phyloP scores from a whole-genome alignment of 495 filamentous ascomycete species.

The Chlorociboria aeruginascens region DNA sequence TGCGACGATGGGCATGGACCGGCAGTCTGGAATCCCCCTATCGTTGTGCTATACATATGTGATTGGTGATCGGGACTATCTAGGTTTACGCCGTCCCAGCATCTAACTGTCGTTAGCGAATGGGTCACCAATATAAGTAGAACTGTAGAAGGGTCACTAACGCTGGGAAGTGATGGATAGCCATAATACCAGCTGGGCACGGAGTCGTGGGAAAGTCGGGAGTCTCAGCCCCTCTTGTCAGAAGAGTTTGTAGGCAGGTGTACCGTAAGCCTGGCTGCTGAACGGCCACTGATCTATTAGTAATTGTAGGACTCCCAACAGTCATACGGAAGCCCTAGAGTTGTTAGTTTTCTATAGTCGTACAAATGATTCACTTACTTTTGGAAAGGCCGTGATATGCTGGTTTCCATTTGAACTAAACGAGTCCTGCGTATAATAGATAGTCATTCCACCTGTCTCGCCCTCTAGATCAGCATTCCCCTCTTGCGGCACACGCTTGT shows the following conservation, averaged over 20 bases:
- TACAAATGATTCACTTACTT: conserved; percentile 17
- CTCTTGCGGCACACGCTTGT: conserved; percentile 40
- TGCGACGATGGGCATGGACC: conserved; percentile 38
- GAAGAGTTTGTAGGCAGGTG: conserved; percentile 35
- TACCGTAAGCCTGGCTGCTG: conserved; percentile 32
- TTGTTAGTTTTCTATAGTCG: conserved; percentile 18
- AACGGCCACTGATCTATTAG: conserved; percentile 22
- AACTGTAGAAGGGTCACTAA: conserved; percentile 4
- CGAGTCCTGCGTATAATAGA: conserved; percentile 31
- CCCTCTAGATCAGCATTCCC: conserved; percentile 17
- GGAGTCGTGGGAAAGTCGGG: conserved; percentile 37
- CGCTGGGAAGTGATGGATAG: conserved; percentile 71
- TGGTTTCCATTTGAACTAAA: conserved; percentile 27
- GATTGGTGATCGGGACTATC: conserved; percentile 40
- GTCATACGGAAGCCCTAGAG: conserved; percentile 64
- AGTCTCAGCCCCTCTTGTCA: conserved; percentile 27
- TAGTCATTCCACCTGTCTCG: conserved; percentile 29
- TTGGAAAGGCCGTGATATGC: conserved; percentile 29
- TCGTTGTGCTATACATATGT: conserved; percentile 29
- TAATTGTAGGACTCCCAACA: conserved; percentile 43
- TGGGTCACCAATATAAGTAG: conserved; percentile 22
- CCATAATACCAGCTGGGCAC: conserved; percentile 49
- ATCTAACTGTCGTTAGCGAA: conserved; percentile 24
- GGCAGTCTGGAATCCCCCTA: conserved; percentile 26
- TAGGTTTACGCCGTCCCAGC: conserved; percentile 73